Percentiles rank a stretch among this genome's conserved stretches.
phyloP scores from a whole-genome alignment of 306 rosid genomes.

The Quercus suber region DNA sequence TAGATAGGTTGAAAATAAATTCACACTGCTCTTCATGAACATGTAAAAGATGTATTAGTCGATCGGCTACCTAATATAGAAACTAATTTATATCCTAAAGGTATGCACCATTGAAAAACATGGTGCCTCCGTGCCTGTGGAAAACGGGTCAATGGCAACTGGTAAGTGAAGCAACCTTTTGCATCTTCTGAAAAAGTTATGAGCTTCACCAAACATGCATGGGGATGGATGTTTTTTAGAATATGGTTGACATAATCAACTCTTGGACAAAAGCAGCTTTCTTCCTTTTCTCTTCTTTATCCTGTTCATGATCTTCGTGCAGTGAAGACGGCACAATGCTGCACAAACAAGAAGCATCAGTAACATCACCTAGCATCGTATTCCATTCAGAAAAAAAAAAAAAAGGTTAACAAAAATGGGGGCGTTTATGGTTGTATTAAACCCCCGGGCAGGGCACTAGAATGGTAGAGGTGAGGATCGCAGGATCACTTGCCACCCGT shows the following conservation, averaged over 20 bases:
- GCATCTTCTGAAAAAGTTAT: constrained; percentile 17
- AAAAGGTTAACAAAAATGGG: no score
- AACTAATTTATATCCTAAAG: constrained; percentile 31
- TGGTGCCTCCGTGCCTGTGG: constrained; percentile 27
- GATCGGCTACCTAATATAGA: constrained; percentile 4
- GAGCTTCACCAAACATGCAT: not conserved
- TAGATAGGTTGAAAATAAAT: not conserved
- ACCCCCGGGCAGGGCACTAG: no score
- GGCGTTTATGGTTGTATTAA: no score
- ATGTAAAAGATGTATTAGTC: not conserved
- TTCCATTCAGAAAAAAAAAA: no score
- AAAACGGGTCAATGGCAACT: constrained; percentile 22
- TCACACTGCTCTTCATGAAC: not conserved
- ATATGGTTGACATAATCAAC: constrained; percentile 63
- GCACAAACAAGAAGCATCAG: constrained; percentile 30
- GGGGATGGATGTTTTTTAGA: constrained; percentile 19
- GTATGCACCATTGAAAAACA: constrained; percentile 32
- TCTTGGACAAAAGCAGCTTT: constrained; percentile 68
- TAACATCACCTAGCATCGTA: not conserved
- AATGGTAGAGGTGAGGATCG: no score
- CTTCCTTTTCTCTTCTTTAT: constrained; percentile 54
- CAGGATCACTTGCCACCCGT: no score
- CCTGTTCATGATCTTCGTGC: constrained; percentile 35
- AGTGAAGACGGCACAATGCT: constrained; percentile 34
- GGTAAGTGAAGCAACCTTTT: constrained; percentile 19